Conservation (phyloP, 108 stramenopile species). For the Discostella stelligeroides region DNA sequence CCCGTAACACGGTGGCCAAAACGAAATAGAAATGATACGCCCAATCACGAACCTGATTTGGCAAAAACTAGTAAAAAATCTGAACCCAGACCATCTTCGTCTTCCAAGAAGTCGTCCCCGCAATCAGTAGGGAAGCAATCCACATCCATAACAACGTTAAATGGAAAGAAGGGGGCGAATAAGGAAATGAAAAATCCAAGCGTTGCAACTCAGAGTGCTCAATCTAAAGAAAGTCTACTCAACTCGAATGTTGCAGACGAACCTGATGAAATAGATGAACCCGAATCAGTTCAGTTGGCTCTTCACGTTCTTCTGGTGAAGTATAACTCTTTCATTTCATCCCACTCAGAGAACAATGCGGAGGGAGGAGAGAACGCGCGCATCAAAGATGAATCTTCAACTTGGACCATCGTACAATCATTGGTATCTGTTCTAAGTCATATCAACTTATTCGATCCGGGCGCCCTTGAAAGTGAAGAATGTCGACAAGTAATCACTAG, state of each 20-base stretch:
- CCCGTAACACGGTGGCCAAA: neutral
- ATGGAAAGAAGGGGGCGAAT: neutral
- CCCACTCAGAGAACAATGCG: neutral
- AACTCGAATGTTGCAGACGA: too few relatives aligned
- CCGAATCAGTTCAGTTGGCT: slow-evolving; percentile 12
- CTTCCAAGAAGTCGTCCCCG: neutral
- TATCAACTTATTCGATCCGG: slow-evolving; percentile 1
- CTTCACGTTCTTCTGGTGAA: slow-evolving; percentile 10
- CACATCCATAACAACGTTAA: neutral
- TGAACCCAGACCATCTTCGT: neutral
- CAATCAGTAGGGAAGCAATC: neutral
- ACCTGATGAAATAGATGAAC: neutral
- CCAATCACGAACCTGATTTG: slow-evolving; percentile 10
- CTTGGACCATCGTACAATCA: slow-evolving; percentile 2
- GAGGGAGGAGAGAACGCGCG: neutral
- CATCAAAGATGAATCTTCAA: neutral
- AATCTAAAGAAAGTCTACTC: neutral
- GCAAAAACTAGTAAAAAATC: slow-evolving; percentile 4
- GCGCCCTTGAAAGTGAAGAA: neutral
- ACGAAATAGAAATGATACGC: neutral
- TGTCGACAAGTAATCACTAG: neutral
- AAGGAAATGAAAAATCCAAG: neutral
- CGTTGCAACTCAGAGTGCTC: neutral
- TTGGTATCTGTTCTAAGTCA: neutral
- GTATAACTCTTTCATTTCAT: slow-evolving; percentile 14